A percentile compares a stretch with the other conserved stretches of the same genome.
These are phyloP conservation scores for Serendipita sp. DNA, from an alignment of 768 basidiomycete species.

Conservation along the genomic window DNA sequence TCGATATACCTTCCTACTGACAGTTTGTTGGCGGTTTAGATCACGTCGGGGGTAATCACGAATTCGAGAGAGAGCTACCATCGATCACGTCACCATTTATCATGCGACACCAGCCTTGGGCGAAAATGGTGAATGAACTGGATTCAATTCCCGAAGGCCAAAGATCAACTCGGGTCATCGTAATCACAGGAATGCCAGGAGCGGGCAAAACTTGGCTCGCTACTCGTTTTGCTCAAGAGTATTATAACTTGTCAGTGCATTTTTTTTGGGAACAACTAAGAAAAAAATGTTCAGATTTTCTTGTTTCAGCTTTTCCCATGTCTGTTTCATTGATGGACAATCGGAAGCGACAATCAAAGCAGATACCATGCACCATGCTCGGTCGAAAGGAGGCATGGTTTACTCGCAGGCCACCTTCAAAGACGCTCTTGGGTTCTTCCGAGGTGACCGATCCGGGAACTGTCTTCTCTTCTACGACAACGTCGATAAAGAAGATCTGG, in stretches of 20 bases:
- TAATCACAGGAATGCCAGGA: neutral
- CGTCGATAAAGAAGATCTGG: neutral
- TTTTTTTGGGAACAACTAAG: neutral
- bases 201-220: neutral
- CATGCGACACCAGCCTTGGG: neutral
- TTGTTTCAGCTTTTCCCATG: neutral
- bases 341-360: neutral
- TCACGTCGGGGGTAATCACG: neutral
- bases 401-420: neutral
- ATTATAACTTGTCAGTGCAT: neutral
- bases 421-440: neutral
- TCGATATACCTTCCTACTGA: neutral
- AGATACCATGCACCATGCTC: neutral
- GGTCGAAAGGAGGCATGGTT: neutral
- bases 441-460: neutral
- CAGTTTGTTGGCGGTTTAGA: neutral
- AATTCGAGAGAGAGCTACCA: neutral
- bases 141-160: neutral
- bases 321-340: neutral
- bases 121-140: neutral
- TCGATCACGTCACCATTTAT: neutral
- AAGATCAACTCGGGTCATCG: neutral
- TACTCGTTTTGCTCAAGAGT: neutral
- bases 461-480: neutral
- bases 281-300: neutral